Evolutionary conservation across 2,329 filamentous ascomycete genomes (phyloP), one percentile per base, ranked within the genome.

Genomic region (Periconia macrospinosa): DNA sequence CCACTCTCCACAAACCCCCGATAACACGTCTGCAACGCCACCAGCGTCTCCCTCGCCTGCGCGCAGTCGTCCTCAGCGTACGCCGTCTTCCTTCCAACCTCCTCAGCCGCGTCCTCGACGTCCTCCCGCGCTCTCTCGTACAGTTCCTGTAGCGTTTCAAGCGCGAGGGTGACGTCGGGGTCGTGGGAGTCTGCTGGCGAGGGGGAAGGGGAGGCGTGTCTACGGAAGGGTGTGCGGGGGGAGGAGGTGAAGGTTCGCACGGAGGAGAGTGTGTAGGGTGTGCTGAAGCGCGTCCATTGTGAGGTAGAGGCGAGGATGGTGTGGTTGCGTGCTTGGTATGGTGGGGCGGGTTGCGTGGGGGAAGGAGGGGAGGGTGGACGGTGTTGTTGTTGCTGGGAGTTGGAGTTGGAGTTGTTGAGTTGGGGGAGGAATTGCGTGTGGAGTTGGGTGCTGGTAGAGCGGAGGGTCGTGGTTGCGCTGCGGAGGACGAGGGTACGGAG

Each of bases 11-110:
- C 58, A 1, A 78, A 72, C 17, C 66, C 67, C 35, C 71, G 69
- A 54, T 79, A 84, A 11, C 75, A 78, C 47, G 76, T 73, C 55
- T 81, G 71, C 50, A 84, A 70, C 56, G 72, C 75, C 41, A 76
- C 75, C 50, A 85, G 60, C 58, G 82, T 82, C 63, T 82, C 80
- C 11, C 78, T 64, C 30, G 82, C 81, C 20, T 81, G 81, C 17
- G 76, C 78, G 5, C 82, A 71, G 56, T 84, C 81, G 23, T 81
- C 81, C 17, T 78, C 74, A 1, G 82, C 82, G 66, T 84, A 84
- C 30, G 82, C 78, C 11, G 80, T 81, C 53, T 79, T 78, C 69
- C 81, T 82, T 57, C 79, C 75, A 17, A 78, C 81, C 62, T 81
- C 79, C 55, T 82, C 80, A 50, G 75, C 71, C 30, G 79, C 79